phyloP scores from a whole-genome alignment of 2,329 filamentous ascomycete genomes.

The Colletotrichum eremochloae region DNA sequence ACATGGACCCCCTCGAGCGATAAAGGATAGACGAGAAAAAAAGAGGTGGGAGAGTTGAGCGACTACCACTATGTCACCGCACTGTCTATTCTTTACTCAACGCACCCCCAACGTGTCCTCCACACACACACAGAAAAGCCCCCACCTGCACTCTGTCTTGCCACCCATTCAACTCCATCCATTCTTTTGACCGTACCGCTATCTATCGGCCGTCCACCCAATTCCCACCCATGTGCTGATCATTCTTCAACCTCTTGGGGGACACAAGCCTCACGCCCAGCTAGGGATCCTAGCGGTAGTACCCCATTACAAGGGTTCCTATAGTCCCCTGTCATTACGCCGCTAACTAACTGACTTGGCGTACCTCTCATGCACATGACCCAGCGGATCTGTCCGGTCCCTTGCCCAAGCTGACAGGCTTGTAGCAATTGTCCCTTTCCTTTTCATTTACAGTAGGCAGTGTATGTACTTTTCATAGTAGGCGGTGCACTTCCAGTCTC shows the following conservation, averaged over 20 bases:
- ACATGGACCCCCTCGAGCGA: not conserved
- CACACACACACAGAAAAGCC: not conserved
- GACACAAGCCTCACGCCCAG: conserved; percentile 22
- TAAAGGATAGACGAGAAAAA: not conserved
- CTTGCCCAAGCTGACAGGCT: conserved; percentile 12
- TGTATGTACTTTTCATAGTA: not conserved
- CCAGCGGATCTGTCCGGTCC: conserved; percentile 8
- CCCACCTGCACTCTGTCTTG: not conserved
- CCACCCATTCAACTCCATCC: conserved; percentile 15
- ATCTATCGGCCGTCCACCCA: conserved; percentile 4
- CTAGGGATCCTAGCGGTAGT: conserved; percentile 4
- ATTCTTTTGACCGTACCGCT: conserved; percentile 2
- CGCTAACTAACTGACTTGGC: conserved; percentile 1
- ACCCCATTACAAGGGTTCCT: conserved; percentile 10
- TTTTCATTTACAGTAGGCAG: not conserved
- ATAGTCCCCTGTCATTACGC: conserved; percentile 4
- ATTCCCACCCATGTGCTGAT: conserved; percentile 36
- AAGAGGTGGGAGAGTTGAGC: not conserved
- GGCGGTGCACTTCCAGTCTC: not conserved
- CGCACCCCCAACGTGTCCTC: not conserved
- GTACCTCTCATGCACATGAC: conserved; percentile 9
- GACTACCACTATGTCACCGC: not conserved
- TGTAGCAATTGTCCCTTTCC: conserved; percentile 6
- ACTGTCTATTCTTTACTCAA: not conserved
- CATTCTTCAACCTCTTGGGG: conserved; percentile 29